Evolutionary conservation across 495 filamentous ascomycete genomes (phyloP).

Genomic region (Amniculicola lignicola): DNA sequence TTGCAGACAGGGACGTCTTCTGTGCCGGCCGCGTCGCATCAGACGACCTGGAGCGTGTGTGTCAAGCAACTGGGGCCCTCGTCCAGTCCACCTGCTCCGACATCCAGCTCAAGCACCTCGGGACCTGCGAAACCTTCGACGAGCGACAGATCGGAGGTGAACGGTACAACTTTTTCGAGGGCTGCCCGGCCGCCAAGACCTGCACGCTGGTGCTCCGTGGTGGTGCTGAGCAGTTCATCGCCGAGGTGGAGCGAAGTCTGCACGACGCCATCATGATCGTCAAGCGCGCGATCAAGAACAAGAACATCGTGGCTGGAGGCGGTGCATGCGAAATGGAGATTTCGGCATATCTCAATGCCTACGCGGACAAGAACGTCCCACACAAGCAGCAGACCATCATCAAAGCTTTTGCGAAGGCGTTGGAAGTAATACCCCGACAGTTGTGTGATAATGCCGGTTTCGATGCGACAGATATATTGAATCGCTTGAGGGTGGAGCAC

Average conservation of each 20-base stretch:
- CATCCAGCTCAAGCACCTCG: slow-evolving; percentile 83
- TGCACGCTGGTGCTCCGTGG: slow-evolving; percentile 94
- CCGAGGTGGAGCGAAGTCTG: slow-evolving; percentile 92
- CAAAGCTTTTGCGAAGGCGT: slow-evolving; percentile 94
- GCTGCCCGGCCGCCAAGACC: slow-evolving; percentile 91
- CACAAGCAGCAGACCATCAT: slow-evolving; percentile 97
- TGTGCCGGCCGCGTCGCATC: slow-evolving; percentile 91
- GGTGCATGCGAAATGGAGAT: slow-evolving; percentile 97
- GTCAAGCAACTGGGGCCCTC: slow-evolving; percentile 87
- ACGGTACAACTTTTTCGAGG: slow-evolving; percentile 96
- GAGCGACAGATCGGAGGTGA: slow-evolving; percentile 96
- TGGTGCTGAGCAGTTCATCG: slow-evolving; percentile 98
- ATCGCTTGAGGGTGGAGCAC: slow-evolving; percentile 91
- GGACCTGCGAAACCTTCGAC: slow-evolving; percentile 86
- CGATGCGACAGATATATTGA: slow-evolving; percentile 95
- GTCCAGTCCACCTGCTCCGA: slow-evolving; percentile 96
- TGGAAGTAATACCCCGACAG: slow-evolving; percentile 94
- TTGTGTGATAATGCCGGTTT: slow-evolving; percentile 98
- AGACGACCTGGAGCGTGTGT: slow-evolving; percentile 94
- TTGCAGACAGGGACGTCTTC: slow-evolving; percentile 97
- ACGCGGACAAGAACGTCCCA: slow-evolving; percentile 84
- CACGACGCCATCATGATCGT: slow-evolving; percentile 99
- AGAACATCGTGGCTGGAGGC: slow-evolving; percentile 89
- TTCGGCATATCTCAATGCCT: slow-evolving; percentile 85
- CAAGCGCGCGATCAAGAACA: slow-evolving; percentile 91